These are phyloP conservation scores for Physaria fendleri DNA, from an alignment of 345 rosid species.

Conservation along the genomic window DNA sequence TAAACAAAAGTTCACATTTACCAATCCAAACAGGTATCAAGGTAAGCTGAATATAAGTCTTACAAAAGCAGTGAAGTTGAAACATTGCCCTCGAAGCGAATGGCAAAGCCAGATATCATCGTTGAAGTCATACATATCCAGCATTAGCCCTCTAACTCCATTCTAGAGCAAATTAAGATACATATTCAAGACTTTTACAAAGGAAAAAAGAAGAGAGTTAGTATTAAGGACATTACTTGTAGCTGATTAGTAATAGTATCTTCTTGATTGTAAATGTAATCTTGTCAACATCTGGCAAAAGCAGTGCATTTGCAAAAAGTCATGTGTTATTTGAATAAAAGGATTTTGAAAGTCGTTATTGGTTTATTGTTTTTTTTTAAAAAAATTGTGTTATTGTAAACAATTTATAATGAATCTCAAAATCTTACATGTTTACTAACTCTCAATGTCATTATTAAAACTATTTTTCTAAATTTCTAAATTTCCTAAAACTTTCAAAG, in stretches of 20 bases:
- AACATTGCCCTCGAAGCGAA: constrained; percentile 88
- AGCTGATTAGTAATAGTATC: constrained; percentile 84
- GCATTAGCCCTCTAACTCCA: constrained; percentile 94
- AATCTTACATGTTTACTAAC: no score
- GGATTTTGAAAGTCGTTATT: no score
- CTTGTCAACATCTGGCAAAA: no score
- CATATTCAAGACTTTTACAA: not conserved
- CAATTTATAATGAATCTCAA: no score
- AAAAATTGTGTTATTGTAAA: no score
- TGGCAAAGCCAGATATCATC: constrained; percentile 96
- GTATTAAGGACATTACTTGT: constrained; percentile 36
- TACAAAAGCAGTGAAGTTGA: constrained; percentile 98
- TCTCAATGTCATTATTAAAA: no score
- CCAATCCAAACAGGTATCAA: not conserved
- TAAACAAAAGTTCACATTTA: not conserved
- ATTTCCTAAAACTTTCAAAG: no score
- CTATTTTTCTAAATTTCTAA: no score
- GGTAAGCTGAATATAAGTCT: constrained; percentile 20
- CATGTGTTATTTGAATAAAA: no score
- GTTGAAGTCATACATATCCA: constrained; percentile 92
- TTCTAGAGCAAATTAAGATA: constrained; percentile 40
- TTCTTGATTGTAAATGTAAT: no score
- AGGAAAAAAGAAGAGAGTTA: not conserved
- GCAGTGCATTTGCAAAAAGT: no score
- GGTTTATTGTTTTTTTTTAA: no score